These are phyloP conservation scores for Mortierella sp. DNA, from an alignment of 371 early-diverging fungal genomes.

Conservation along the genomic window DNA sequence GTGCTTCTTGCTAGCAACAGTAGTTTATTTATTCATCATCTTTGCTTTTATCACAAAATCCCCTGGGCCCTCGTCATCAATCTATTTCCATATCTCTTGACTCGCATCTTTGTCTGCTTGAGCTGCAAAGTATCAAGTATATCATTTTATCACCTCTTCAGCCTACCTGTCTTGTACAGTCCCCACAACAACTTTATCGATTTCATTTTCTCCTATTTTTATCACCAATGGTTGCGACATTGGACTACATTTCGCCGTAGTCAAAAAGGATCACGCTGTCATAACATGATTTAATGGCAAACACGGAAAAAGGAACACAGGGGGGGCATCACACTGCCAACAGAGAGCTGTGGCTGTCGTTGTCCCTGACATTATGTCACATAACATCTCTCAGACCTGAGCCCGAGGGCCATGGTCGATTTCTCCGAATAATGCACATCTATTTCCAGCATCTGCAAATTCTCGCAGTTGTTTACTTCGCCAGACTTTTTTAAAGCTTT, in stretches of 20 bases:
- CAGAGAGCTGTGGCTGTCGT: not conserved
- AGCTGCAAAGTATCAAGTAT: not conserved
- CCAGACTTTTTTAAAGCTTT: not conserved
- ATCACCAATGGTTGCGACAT: not conserved
- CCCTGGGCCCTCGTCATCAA: too few relatives aligned
- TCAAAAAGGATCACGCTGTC: slow-evolving; percentile 9
- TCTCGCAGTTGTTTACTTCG: not conserved
- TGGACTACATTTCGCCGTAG: not conserved
- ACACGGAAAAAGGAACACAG: slow-evolving; percentile 10
- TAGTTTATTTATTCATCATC: too few relatives aligned
- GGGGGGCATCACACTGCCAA: slow-evolving; percentile 14
- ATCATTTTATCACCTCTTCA: too few relatives aligned
- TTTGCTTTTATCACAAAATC: too few relatives aligned
- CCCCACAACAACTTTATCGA: not conserved
- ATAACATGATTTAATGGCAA: slow-evolving; percentile 4
- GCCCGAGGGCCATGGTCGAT: not conserved
- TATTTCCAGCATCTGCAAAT: not conserved
- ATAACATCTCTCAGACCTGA: not conserved
- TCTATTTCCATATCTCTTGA: too few relatives aligned
- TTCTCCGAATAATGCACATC: not conserved
- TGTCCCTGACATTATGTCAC: not conserved
- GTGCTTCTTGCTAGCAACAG: too few relatives aligned
- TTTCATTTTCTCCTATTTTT: not conserved
- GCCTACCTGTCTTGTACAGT: too few relatives aligned
- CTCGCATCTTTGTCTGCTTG: too few relatives aligned